Evolutionary conservation across 441 rosid genomes (phyloP), one percentile per base, ranked within the genome.

Genomic region (Gossypium davidsonii): DNA sequence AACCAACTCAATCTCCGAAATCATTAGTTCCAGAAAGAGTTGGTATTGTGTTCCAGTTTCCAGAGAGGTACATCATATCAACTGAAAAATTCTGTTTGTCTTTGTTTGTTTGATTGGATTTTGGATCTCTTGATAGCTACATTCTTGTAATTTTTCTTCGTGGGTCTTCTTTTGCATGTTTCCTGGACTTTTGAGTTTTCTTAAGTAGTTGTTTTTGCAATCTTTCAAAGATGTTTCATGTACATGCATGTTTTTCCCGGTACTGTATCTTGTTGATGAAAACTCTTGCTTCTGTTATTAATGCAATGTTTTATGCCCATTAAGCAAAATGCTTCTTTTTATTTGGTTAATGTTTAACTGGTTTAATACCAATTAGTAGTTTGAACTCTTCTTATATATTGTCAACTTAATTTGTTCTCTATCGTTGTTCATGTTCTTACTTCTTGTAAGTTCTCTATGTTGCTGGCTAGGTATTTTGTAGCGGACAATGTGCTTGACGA

Each of bases 31-130:
- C 96, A 2, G 90, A 87, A 79, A 92, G 84, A 71, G 98, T 94
- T 65, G 97, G 97, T 55, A 92, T 94, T 62, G 92, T 94, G 76
- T 94, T 92, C 79, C 98, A 94, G 76, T 92, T 94, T 81, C 98
- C 97, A 1, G 93, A 89, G 89, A 86, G 90, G 91, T 89, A 81
- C 20, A 37, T 20, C 3, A 76, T 74, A 14, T 49, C 62, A 73
- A 37, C n/a, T 17, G 12, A 12, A 72, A 31, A 52, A 23, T 64
- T 23, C 11, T 46, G 20, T 23, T 69, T 68, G 70, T 67, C 51
- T n/a, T 68, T 56, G 21, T 49, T 75, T 59, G 9, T 64, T 44
- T 73, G 39, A 23, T 64, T 64, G 57, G 59, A 53, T 31, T 62
- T 64, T 34, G n/a, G 49, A 44, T 68, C 26, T 76, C 56, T 34